phyloP scores from a whole-genome alignment of 352 stramenopile species.

The Globisporangium solare region DNA sequence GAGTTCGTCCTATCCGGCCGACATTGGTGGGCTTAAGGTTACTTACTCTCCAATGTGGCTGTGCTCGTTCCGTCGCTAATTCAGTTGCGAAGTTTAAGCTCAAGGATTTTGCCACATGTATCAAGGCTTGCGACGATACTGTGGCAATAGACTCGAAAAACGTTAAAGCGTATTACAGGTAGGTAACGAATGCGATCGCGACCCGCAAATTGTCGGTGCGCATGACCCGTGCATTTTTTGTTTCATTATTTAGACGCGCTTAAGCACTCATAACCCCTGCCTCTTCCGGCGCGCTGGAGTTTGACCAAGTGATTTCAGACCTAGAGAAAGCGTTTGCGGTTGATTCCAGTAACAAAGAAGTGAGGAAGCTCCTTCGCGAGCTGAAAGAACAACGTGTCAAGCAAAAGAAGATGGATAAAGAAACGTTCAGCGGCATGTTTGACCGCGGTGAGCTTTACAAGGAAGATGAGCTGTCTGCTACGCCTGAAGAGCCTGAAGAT shows the following conservation, averaged over 20 bases:
- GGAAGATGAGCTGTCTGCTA: slow-evolving; percentile 13
- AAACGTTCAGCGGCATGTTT: slow-evolving; percentile 85
- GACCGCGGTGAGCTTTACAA: slow-evolving; percentile 61
- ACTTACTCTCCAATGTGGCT: not conserved
- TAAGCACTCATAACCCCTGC: slow-evolving; percentile 69
- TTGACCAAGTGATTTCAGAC: slow-evolving; percentile 68
- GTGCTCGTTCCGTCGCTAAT: not conserved
- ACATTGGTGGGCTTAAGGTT: not conserved
- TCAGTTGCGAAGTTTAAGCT: slow-evolving; percentile 78
- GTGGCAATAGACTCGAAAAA: slow-evolving; percentile 53
- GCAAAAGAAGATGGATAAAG: slow-evolving; percentile 61
- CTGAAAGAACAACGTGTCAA: slow-evolving; percentile 60
- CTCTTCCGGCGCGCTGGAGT: slow-evolving; percentile 72
- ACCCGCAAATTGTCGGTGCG: not conserved
- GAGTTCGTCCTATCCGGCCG: slow-evolving; percentile 3
- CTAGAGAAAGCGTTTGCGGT: slow-evolving; percentile 62
- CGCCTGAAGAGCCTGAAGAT: slow-evolving; percentile 13
- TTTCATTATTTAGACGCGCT: slow-evolving; percentile 51
- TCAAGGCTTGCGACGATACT: slow-evolving; percentile 66
- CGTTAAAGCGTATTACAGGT: slow-evolving; percentile 82
- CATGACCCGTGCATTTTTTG: not conserved
- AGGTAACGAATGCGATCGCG: slow-evolving; percentile 20
- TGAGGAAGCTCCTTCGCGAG: slow-evolving; percentile 62
- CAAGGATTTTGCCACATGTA: slow-evolving; percentile 56
- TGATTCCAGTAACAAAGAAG: slow-evolving; percentile 53